phyloP scores from a whole-genome alignment of 306 rosid species.

The Alnus glutinosa region DNA sequence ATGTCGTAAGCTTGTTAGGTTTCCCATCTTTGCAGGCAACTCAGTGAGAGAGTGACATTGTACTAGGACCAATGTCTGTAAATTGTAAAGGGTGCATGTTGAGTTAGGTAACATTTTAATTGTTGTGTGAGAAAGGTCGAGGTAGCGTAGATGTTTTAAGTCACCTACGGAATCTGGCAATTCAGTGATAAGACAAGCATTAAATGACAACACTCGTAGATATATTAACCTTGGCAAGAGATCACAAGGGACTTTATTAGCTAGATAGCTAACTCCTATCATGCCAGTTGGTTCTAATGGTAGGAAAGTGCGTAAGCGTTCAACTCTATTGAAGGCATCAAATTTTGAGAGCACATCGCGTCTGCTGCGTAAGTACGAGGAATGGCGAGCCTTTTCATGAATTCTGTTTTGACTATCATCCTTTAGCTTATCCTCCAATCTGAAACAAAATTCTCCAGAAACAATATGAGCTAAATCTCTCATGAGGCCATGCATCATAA shows the following conservation, averaged over 20 bases:
- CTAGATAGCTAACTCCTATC: constrained; percentile 35
- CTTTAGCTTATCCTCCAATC: constrained; percentile 17
- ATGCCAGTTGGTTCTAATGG: constrained; percentile 33
- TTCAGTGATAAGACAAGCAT: constrained; percentile 31
- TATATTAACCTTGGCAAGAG: constrained; percentile 28
- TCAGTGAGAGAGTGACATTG: constrained; percentile 27
- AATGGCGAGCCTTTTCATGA: constrained; percentile 35
- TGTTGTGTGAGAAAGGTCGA: constrained; percentile 37
- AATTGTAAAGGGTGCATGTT: constrained; percentile 27
- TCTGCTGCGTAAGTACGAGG: constrained; percentile 30
- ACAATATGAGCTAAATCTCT: constrained; percentile 37
- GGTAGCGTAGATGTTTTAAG: constrained; percentile 33
- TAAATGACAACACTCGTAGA: constrained; percentile 34
- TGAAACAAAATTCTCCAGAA: constrained; percentile 36
- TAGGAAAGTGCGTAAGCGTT: constrained; percentile 35
- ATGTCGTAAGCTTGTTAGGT: constrained; percentile 24
- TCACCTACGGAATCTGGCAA: constrained; percentile 31
- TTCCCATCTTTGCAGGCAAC: constrained; percentile 34
- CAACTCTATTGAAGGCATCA: constrained; percentile 24
- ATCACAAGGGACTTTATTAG: constrained; percentile 27
- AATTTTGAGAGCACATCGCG: constrained; percentile 32
- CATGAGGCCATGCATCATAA: constrained; percentile 28
- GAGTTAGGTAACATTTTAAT: constrained; percentile 31
- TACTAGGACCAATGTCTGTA: constrained; percentile 32
- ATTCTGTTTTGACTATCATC: constrained; percentile 12